Evolutionary conservation across 179 eudicot species (phyloP), one percentile per base, ranked within the genome.

Genomic region (Amaranthus tricolor): DNA sequence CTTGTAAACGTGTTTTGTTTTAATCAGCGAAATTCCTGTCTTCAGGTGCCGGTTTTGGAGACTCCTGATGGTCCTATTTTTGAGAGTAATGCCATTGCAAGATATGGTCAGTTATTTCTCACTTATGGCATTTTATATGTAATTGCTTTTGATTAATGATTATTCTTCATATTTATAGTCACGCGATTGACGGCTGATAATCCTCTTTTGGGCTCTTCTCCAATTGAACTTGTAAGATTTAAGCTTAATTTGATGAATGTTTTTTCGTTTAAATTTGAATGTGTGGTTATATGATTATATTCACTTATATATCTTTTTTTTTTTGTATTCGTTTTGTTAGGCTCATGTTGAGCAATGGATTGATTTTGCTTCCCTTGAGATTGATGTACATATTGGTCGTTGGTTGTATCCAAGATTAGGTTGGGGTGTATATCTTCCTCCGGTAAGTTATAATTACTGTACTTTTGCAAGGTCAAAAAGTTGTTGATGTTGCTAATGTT

Each of bases 81-180:
- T 70, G 97, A 91, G 80, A 91, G 97, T 69, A 91, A 91, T 83
- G 97, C 94, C 19, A 91, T 91, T 17, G 92, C 97, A 6, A 89
- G 90, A 74, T 91, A 91, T 71, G 91, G 96, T 91, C 62, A 14
- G 74, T 47, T 20, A 8, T 2, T 61, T 7, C 57, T 52, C 31
- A n/a, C 7, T 44, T 21, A 13, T 59, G 49, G 12, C 8, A 7
- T 10, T 50, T 21, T 14, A 44, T 14, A 3, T 51, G 7, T 17
- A 59, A 7, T 43, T 71, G 48, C 47, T 2, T 10, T 63, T 58
- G 17, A 9, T 55, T 68, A 55, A 49, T 54, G 1, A 55, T 15
- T 54, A 40, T 9, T 20, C 44, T 43, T 10, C 17, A 11, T 70
- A n/a, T 19, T 73, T 77, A 74, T 44, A 89, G 93, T 89, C 62